Evolutionary conservation across 75 land plant genomes (phyloP).

Genomic region (Sequoiadendron giganteum): DNA sequence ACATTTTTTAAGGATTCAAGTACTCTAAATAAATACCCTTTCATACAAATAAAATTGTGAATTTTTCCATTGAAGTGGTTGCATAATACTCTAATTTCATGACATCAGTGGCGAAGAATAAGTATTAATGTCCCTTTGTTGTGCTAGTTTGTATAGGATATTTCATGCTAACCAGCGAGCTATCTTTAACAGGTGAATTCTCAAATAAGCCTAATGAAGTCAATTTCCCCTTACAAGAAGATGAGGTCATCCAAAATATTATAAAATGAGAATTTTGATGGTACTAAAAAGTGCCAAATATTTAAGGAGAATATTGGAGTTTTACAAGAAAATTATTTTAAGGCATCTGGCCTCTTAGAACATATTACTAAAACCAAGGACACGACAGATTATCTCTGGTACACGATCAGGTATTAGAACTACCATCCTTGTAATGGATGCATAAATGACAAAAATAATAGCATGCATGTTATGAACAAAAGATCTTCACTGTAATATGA

Average conservation of each 20-base stretch:
- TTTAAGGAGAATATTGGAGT: conserved; percentile 66
- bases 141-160: not conserved
- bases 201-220: not conserved
- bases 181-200: not conserved
- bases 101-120: not conserved
- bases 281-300: conserved; percentile 49
- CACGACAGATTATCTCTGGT: too few species aligned
- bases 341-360: conserved; percentile 48
- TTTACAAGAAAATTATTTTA: conserved; percentile 47
- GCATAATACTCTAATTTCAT: not conserved
- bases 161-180: not conserved
- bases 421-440: not conserved
- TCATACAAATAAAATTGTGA: not conserved
- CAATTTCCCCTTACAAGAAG: conserved; percentile 8
- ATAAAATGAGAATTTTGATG: not conserved
- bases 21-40: not conserved
- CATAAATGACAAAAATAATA: not conserved
- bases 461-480: not conserved
- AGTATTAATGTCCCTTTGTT: not conserved
- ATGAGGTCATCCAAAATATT: not conserved
- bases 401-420: conserved; percentile 54
- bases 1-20: not conserved
- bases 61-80: not conserved
- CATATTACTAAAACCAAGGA: conserved; percentile 87
- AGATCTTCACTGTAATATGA: not conserved